These are phyloP conservation scores for Malassezia globosa DNA, from an alignment of 1,284 basidiomycete species.

Conservation along the genomic window DNA sequence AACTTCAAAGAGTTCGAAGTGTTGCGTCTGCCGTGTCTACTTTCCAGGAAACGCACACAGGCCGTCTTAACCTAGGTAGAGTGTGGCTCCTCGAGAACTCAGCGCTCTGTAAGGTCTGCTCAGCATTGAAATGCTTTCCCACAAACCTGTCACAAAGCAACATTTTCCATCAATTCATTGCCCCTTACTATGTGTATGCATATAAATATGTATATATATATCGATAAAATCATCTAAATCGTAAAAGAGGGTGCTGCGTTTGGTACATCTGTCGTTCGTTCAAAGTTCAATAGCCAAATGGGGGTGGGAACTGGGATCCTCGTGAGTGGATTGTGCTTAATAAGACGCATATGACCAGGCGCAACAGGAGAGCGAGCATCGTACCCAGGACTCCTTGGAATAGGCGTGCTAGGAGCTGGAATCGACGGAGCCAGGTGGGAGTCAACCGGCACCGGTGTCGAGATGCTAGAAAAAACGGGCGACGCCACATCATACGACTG, in stretches of 20 bases:
- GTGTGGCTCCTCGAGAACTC: too few species aligned
- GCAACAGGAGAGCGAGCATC: constrained; percentile 1
- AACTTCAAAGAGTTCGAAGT: too few species aligned
- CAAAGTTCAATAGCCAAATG: constrained; percentile 12
- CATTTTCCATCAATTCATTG: neutral
- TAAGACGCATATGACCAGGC: constrained; percentile 1
- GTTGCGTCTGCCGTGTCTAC: too few species aligned
- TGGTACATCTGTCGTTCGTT: constrained; percentile 1
- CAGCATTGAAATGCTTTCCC: too few species aligned
- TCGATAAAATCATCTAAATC: constrained; percentile 24
- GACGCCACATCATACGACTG: neutral
- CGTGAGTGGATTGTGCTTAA: constrained; percentile 6
- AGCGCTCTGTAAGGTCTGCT: too few species aligned
- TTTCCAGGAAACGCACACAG: too few species aligned
- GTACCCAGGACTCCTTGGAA: constrained; percentile 12
- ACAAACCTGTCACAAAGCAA: too few species aligned
- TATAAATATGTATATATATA: neutral
- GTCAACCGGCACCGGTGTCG: neutral
- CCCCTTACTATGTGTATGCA: neutral
- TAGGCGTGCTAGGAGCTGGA: constrained; percentile 13
- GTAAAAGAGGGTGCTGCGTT: constrained; percentile 6
- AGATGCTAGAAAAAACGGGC: neutral
- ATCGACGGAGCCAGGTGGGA: constrained; percentile 9
- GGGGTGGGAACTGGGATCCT: constrained; percentile 17
- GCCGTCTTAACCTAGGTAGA: too few species aligned